These are phyloP conservation scores for Jimgerdemannia lactiflua DNA, from an alignment of 192 early-diverging fungal genomes.

Conservation along the genomic window DNA sequence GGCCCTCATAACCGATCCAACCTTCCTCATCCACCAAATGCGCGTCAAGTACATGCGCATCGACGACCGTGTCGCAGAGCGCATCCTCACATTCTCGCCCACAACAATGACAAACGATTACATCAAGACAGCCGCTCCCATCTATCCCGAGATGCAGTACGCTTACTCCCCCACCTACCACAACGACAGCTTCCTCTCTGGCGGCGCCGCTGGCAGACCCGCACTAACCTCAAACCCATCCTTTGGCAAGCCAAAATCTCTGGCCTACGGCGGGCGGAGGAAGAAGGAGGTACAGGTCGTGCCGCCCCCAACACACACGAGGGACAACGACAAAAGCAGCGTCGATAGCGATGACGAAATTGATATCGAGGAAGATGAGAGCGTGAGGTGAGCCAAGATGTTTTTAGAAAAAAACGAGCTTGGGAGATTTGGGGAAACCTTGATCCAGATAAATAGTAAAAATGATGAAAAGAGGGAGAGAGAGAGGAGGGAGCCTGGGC, in stretches of 20 bases:
- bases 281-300: background rate
- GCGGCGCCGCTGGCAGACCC: slow-evolving; percentile 5
- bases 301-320: background rate
- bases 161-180: slow-evolving; percentile 54
- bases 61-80: slow-evolving; percentile 68
- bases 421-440: background rate
- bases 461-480: background rate
- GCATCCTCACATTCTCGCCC: slow-evolving; percentile 67
- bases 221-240: background rate
- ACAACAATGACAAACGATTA: slow-evolving; percentile 57
- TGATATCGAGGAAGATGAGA: slow-evolving; percentile 63
- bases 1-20: slow-evolving; percentile 68
- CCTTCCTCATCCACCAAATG: slow-evolving; percentile 73
- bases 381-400: slow-evolving; percentile 7
- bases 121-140: slow-evolving; percentile 52
- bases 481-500: background rate
- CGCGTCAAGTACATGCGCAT: slow-evolving; percentile 72
- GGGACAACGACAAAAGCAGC: slow-evolving; percentile 28
- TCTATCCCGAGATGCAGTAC: slow-evolving; percentile 56
- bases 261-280: slow-evolving; percentile 3
- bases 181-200: slow-evolving; percentile 26
- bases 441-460: background rate
- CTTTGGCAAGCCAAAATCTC: slow-evolving; percentile 23
- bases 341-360: slow-evolving; percentile 64
- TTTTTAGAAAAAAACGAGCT: slow-evolving; percentile 4